Conservation (phyloP, 495 filamentous ascomycete genomes). For the Chaetomium fimeti region DNA sequence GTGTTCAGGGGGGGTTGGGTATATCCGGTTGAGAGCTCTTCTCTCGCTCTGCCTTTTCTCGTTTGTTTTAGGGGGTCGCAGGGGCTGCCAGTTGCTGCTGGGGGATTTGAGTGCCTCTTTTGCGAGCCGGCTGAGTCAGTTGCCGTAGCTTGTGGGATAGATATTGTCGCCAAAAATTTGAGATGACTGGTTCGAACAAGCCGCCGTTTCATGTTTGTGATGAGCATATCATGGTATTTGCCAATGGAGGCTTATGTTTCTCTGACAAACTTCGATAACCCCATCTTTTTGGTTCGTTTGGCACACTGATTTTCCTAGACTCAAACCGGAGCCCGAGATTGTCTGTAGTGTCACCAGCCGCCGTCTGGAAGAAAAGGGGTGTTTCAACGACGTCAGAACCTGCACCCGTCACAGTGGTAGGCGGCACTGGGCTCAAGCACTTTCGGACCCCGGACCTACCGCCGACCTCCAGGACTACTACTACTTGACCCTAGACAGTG, state of each 20-base stretch:
- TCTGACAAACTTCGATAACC: no score
- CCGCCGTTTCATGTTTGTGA: no score
- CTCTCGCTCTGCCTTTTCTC: conserved; percentile 9
- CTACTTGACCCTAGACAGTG: no score
- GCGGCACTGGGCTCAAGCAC: not conserved
- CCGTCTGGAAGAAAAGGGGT: not conserved
- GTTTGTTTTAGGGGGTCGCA: not conserved
- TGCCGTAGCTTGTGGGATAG: no score
- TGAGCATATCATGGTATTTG: no score
- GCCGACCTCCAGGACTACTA: no score
- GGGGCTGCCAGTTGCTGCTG: not conserved
- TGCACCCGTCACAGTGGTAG: conserved; percentile 9
- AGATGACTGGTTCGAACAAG: no score
- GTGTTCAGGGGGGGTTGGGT: not conserved
- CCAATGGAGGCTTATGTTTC: no score
- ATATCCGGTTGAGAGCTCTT: conserved; percentile 13
- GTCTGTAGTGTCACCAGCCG: conserved; percentile 1
- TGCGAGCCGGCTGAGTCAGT: no score
- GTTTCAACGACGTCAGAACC: conserved; percentile 13
- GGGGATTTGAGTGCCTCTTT: no score
- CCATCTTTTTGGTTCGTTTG: no score
- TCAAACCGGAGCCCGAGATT: not conserved
- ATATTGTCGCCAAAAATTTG: no score
- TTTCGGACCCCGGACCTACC: not conserved
- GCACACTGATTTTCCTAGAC: not conserved